Evolutionary conservation across 306 rosid genomes (phyloP), one percentile per base, ranked within the genome.

Genomic region (Glycyrrhiza uralensis): DNA sequence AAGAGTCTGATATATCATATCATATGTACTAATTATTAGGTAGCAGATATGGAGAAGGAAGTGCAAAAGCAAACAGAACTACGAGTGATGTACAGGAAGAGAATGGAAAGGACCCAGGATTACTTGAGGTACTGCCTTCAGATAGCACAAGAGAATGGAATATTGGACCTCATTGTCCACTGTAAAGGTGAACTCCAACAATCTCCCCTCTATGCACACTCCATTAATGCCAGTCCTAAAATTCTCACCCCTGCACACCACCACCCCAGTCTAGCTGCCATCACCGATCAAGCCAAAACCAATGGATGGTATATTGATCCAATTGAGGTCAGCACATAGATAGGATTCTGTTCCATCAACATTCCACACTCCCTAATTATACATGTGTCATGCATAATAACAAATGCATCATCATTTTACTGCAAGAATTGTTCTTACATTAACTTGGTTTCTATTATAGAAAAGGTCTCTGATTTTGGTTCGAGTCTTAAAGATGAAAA

Each of bases 141-240:
- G 58, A 55, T 81, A 63, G 98, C 97, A 56, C 98, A 90, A 44
- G 87, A 93, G 35, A 86, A 85, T 75, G 96, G 96, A 9, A 83
- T 87, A 50, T 59, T 93, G 81, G 80, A 61, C 55, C 77, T 11
- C 63, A 79, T 83, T 28, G 1, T 46, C 58, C 76, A 70, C 28
- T 28, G 52, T 26, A 79, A 70, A 17, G 81, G 29, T 17, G 64
- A 70, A 50, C 22, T 35, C n/a, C 80, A 67, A 65, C 81, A 47
- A 17, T 78, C 83, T 51, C 67, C 86, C 26, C 3, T 38, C 85
- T 33, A 2, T 23, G 0, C 5, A 5, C 38, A 14, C 54, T 38
- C 62, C 54, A 41, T 35, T 12, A 6, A 3, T 41, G 5, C 54
- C 45, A 79, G 69, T 52, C 84, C 87, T 20, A 57, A 0, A 33